These are phyloP conservation scores for Straminergon stramineum DNA, from an alignment of 225 moss, liverwort and hornwort species.

Conservation along the genomic window DNA sequence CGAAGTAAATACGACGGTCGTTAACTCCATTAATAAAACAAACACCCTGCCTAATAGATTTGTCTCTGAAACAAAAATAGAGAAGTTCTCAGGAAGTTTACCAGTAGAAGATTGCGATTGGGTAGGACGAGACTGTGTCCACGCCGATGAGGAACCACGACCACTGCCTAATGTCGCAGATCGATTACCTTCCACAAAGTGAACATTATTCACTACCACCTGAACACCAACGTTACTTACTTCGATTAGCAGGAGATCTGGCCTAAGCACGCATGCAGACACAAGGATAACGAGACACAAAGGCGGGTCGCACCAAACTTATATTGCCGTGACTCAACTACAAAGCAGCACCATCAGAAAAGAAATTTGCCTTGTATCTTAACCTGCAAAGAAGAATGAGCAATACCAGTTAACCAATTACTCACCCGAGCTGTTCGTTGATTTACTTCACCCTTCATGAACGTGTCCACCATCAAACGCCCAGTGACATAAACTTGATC, in stretches of 20 bases:
- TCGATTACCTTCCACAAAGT: conserved; percentile 30
- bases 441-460: conserved; percentile 37
- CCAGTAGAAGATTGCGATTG: conserved; percentile 20
- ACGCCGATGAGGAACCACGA: conserved; percentile 18
- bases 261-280: not conserved
- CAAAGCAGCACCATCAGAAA: not conserved
- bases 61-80: not conserved
- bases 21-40: not conserved
- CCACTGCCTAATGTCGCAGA: not conserved
- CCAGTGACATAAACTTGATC: conserved; percentile 75
- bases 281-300: not conserved
- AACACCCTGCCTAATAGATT: not conserved
- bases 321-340: not conserved
- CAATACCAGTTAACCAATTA: not conserved
- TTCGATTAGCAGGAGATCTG: not conserved
- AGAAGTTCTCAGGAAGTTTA: not conserved
- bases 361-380: not conserved
- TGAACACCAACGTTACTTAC: not conserved
- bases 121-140: conserved; percentile 33
- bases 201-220: conserved; percentile 42
- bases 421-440: conserved; percentile 50
- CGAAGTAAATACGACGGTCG: not conserved
- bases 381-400: not conserved
- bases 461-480: conserved; percentile 51
- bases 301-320: not conserved